Base-by-base conservation (phyloP, 805 yeast species). In the Teunomyces pallodes region DNA sequence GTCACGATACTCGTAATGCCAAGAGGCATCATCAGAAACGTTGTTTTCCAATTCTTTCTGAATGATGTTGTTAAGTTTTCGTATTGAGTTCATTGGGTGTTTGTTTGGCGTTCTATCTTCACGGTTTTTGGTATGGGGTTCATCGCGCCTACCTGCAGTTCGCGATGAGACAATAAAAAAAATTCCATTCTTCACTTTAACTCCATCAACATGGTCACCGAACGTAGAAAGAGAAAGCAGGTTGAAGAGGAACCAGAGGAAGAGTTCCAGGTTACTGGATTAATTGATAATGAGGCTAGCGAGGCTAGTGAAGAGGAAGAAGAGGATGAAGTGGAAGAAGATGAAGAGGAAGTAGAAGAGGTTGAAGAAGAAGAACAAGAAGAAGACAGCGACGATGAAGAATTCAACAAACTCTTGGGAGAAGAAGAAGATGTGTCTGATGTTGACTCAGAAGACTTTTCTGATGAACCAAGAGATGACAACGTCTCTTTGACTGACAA, bases 1-100 rank as follows among this genome's bases (percentile, higher is more conserved):
- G 53, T 90, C 91, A 20, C 69, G 70, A 60, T 83, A 90, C 54
- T 91, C 96, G 50, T 81, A 76, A 62, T 92, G 98, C 98, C 98
- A 92, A 5, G 97, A 90, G 0, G 86, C 88, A 3, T 72, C 66
- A 31, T 77, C 74, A 0, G 85, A 65, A 0, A 82, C 77, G 10
- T 84, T 82, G 6, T 67, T 67, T n/a, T 76, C 77, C 13, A 90
- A 72, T 59, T 91, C 97, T 48, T 72, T 74, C 47, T 83, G 80
- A 59, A 83, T 90, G 44, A 87, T 76, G 39, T 70, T 69, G 54
- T 81, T 76, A 20, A 85, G 81, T 39, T 67, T 67, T 44, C 62
- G 64, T 38, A 73, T 70, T 3, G 70, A 56, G 51, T 71, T 70
- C 77, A 72, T 72, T 24, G 20, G 35, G 9, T 26, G 35, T 8